Base-by-base conservation (phyloP, 2,329 filamentous ascomycete species). In the Penicillium expansum region DNA sequence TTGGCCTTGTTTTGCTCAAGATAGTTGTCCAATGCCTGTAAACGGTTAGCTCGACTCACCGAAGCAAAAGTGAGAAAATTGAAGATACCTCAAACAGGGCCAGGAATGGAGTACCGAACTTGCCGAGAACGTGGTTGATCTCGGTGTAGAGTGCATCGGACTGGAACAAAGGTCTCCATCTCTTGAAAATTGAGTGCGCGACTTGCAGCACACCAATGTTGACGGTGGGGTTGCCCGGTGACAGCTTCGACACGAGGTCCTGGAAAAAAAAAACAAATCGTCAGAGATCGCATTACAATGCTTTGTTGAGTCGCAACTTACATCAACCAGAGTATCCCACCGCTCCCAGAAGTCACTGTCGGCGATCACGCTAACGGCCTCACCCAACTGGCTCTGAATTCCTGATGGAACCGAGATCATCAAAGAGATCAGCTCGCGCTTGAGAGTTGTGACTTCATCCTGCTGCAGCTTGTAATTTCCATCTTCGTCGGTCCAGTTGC, bases 171-270 rank as follows among this genome's bases (percentile, higher is more conserved):
- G 94, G 95, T 63, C 94, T 85, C 94, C 94, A 99, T 74, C 94
- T 83, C 73, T 89, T 90, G 78, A 97, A 99, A 67, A 99, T 97
- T 48, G 94, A 97, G 77, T 99, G 94, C 66, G 95, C 95, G 43
- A 99, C 94, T 76, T 96, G 92, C 59, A 99, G 81, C 18, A 99
- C 94, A 64, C 94, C 95, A 68, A 92, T 91, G 76, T 97, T 99
- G 73, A 92, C 83, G 63, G 88, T 87, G 58, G 88, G 86, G 72
- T 97, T 90, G 65, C 89, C 86, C 13, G 88, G 82, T 3, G 91
- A 93, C 61, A 99, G 84, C 47, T 92, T 87, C 48, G 88, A 90
- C 65, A 96, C 92, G 57, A 99, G 86, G 74, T 99, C 92, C 83
- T 90, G 5, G 30, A 35, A 10, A 50, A 60, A 60, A 24, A 24